Conservation (phyloP, 371 early-diverging fungal species). For the Umbelopsis sp. region DNA sequence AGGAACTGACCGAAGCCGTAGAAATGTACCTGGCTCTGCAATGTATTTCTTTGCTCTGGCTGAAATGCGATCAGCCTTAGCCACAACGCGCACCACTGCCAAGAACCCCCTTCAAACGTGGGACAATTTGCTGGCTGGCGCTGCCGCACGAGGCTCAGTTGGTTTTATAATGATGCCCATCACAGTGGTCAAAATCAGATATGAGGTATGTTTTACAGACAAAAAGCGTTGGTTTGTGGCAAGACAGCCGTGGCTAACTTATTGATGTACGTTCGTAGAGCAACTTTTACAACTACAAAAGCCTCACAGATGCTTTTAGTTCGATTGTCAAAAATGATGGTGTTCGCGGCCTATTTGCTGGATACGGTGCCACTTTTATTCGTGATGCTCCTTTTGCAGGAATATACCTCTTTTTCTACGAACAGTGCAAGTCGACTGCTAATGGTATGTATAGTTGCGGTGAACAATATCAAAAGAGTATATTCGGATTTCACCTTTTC, state of each 20-base stretch:
- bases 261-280: constrained; percentile 50
- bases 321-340: constrained; percentile 67
- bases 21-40: constrained; percentile 88
- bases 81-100: constrained; percentile 40
- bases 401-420: constrained; percentile 93
- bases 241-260: neutral
- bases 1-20: constrained; percentile 18
- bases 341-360: constrained; percentile 81
- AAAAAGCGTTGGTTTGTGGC: neutral
- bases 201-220: constrained; percentile 64
- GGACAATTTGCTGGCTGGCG: constrained; percentile 82
- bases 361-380: constrained; percentile 89
- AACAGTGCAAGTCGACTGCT: constrained; percentile 62
- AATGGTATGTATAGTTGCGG: constrained; percentile 39
- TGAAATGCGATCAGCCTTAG: constrained; percentile 50
- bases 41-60: constrained; percentile 76
- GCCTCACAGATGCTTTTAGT: constrained; percentile 63
- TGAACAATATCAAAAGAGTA: constrained; percentile 20
- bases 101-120: constrained; percentile 41
- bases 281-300: constrained; percentile 80
- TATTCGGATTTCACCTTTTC: neutral
- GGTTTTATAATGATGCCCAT: constrained; percentile 95
- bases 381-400: constrained; percentile 97
- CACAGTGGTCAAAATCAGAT: constrained; percentile 91
- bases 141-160: constrained; percentile 79